Base-by-base conservation (phyloP, 1,139 yeast genomes). In the Nakaseomyces bracarensis region DNA sequence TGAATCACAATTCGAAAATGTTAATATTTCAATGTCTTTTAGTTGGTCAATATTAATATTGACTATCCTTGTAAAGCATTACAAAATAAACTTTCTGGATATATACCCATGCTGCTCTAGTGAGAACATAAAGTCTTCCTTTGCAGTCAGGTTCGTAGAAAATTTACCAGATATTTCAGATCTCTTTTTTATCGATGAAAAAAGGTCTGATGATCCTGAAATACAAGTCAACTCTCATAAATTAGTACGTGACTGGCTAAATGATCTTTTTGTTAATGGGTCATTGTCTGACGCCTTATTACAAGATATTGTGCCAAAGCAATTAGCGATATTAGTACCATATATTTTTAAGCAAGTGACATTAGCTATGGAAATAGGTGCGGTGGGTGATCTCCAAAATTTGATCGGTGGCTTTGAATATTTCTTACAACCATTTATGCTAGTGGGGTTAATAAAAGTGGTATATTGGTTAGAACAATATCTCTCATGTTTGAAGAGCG, bases 201-300 rank as follows among this genome's bases (percentile, higher is more conserved):
- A 43, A 11, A 35, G 42, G 16, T 34, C 44, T 5, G 45, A 43
- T 5, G 50, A 49, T 36, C 47, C 50, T 14, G 46, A 47, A 16
- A 39, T 47, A 30, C 50, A 45, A 36, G 33, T 46, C 6, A 44
- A 50, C 26, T 50, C 59, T 8, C 50, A 57, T 39, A 75, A 69
- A 30, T 67, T 81, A 10, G 63, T 84, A 25, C 76, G 75, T 38
- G 82, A 77, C 33, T 89, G 97, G 97, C 73, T 84, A 35, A 68
- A 74, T 34, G 91, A 93, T 1, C 62, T 89, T 38, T 87, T 84
- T 63, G 89, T 85, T 46, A 76, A 85, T 35, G 93, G 87, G 42
- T 95, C 96, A 2, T 75, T 89, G 34, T 79, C 95, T 0, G 96
- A 89, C 60, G 89, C 82, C 27, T 65, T 87, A 43, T 77, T 87